These are phyloP conservation scores for Diaporthe eres DNA, from an alignment of 2,329 filamentous ascomycete species.

Conservation along the genomic window DNA sequence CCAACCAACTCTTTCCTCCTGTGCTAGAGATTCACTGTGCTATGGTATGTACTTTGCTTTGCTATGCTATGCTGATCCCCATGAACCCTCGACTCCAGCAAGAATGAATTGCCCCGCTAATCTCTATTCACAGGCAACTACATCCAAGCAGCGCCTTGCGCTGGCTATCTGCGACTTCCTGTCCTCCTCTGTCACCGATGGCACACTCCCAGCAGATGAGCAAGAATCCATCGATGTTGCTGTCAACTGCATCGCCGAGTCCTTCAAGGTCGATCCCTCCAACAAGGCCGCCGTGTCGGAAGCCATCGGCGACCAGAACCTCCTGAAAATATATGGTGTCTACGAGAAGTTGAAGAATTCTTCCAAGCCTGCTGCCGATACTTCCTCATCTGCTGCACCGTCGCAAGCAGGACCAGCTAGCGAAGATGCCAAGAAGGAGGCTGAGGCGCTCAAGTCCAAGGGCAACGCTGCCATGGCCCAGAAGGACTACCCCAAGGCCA, in stretches of 20 bases:
- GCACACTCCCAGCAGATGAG: slow-evolving; percentile 89
- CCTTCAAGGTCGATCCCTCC: slow-evolving; percentile 92
- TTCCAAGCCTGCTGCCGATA: slow-evolving; percentile 52
- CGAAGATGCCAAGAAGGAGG: slow-evolving; percentile 80
- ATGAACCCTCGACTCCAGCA: neutral
- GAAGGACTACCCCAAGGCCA: slow-evolving; percentile 88
- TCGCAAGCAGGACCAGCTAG: slow-evolving; percentile 54
- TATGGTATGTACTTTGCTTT: slow-evolving; percentile 30
- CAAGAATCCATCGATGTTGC: slow-evolving; percentile 95
- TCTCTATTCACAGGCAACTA: slow-evolving; percentile 55
- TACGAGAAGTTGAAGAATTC: slow-evolving; percentile 92
- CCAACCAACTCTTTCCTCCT: neutral
- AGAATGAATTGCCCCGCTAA: slow-evolving; percentile 31
- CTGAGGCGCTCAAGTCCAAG: slow-evolving; percentile 88
- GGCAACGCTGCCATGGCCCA: slow-evolving; percentile 96
- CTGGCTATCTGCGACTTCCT: slow-evolving; percentile 98
- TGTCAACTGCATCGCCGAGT: slow-evolving; percentile 92
- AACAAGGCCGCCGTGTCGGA: slow-evolving; percentile 80
- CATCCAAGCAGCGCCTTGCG: slow-evolving; percentile 86
- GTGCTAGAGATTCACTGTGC: neutral
- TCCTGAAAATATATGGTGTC: slow-evolving; percentile 92
- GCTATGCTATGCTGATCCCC: neutral
- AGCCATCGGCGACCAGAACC: slow-evolving; percentile 87
- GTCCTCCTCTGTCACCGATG: slow-evolving; percentile 84
- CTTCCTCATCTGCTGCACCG: slow-evolving; percentile 60